These are phyloP conservation scores for Suhomyces terraborum DNA, from an alignment of 1,139 yeast species.

Conservation along the genomic window DNA sequence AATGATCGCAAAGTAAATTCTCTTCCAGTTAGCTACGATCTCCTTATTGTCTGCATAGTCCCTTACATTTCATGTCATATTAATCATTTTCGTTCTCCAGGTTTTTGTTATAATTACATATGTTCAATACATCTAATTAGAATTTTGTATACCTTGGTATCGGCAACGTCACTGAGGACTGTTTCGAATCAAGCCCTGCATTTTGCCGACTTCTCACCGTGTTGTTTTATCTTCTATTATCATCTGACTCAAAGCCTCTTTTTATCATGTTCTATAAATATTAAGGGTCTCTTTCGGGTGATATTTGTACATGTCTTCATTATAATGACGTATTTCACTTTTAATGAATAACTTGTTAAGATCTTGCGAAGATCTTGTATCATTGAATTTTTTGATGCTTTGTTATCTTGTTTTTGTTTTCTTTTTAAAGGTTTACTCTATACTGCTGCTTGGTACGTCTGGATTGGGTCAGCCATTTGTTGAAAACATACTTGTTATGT, in stretches of 20 bases:
- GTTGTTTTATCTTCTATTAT: background rate
- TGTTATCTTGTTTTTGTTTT: no score
- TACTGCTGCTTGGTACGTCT: no score
- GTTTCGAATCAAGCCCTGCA: background rate
- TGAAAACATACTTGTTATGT: no score
- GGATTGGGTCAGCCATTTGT: no score
- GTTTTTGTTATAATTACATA: slow-evolving; percentile 7
- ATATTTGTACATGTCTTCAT: no score
- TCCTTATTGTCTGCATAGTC: slow-evolving; percentile 11
- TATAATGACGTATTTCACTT: no score
- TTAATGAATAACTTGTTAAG: no score
- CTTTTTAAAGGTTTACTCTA: no score
- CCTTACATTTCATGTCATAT: slow-evolving; percentile 12
- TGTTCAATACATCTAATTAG: slow-evolving; percentile 10
- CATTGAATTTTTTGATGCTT: no score
- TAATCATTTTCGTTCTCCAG: slow-evolving; percentile 7
- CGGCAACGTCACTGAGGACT: no score
- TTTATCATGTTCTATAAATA: background rate
- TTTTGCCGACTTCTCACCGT: background rate
- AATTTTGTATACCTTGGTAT: background rate
- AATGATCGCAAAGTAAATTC: slow-evolving; percentile 21
- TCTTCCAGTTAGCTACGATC: slow-evolving; percentile 5
- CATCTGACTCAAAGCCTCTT: background rate
- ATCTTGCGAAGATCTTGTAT: no score
- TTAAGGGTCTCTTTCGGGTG: no score